Conservation (phyloP, 441 rosid species). For the Populus hybrid region DNA sequence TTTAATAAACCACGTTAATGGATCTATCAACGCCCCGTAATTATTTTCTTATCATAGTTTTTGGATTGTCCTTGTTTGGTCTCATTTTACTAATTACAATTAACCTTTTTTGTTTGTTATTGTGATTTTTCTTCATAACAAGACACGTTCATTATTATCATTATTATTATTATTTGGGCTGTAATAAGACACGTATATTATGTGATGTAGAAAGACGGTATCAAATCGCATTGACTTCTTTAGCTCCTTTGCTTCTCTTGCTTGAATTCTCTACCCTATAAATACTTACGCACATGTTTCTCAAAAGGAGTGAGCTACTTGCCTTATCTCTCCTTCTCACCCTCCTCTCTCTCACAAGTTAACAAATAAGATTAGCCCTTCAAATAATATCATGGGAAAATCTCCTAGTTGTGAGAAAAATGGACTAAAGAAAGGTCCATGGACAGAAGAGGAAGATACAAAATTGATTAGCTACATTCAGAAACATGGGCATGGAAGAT, state of each 20-base stretch:
- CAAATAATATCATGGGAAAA: constrained; percentile 27
- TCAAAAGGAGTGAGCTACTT: background rate
- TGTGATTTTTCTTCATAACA: constrained; percentile 10
- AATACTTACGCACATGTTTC: background rate
- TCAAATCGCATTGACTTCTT: constrained; percentile 59
- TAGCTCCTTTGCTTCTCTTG: constrained; percentile 14
- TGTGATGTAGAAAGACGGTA: constrained; percentile 47
- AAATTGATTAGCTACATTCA: constrained; percentile 30
- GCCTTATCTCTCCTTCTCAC: constrained; percentile 2
- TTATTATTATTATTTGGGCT: too few relatives aligned
- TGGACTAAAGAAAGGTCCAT: constrained; percentile 36
- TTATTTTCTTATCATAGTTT: background rate
- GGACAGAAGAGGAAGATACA: constrained; percentile 44
- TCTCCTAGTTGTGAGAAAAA: constrained; percentile 25
- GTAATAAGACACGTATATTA: background rate
- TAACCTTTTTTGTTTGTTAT: too few relatives aligned
- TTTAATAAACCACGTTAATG: background rate
- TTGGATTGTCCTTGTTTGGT: background rate
- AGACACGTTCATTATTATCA: constrained; percentile 12
- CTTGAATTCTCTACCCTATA: constrained; percentile 17
- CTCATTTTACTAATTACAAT: background rate
- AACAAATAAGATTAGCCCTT: background rate
- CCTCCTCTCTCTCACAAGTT: background rate
- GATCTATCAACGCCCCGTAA: background rate
- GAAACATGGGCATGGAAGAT: constrained; percentile 39